phyloP scores from a whole-genome alignment of 768 basidiomycete genomes.

The Hericium rajendrae region DNA sequence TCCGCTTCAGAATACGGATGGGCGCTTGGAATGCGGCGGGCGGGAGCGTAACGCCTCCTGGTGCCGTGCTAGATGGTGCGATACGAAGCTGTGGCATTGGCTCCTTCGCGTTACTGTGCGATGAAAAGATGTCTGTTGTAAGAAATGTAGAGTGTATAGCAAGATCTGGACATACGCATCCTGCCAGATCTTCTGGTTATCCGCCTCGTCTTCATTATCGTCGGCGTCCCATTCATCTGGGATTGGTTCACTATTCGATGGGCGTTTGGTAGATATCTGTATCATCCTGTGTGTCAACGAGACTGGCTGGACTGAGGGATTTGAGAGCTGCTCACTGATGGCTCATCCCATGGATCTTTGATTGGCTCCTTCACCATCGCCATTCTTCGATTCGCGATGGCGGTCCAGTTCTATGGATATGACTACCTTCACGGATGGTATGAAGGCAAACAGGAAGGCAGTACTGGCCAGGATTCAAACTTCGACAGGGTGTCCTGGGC shows the following conservation, averaged over 20 bases:
- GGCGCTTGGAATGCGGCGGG: constrained; percentile 49
- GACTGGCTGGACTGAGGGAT: background rate
- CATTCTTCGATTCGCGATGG: background rate
- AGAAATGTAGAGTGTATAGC: background rate
- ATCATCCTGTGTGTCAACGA: background rate
- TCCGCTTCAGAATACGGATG: constrained; percentile 65
- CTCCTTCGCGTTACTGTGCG: constrained; percentile 41
- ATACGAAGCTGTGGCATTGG: constrained; percentile 64
- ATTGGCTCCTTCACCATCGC: background rate
- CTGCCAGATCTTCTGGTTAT: constrained; percentile 52
- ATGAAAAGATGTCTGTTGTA: background rate
- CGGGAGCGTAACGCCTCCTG: constrained; percentile 34
- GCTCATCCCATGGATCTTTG: background rate
- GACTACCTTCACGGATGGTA: no score
- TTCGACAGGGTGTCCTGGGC: no score
- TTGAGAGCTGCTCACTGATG: background rate
- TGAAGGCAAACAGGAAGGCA: no score
- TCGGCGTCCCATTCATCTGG: constrained; percentile 57
- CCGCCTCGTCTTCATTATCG: constrained; percentile 31
- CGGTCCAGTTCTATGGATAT: no score
- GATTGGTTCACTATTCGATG: constrained; percentile 11
- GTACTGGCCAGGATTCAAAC: no score
- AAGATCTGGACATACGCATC: constrained; percentile 47
- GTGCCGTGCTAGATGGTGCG: constrained; percentile 26
- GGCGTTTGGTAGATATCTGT: background rate